A percentile compares a stretch with the other conserved stretches of the same genome.
phyloP scores from a whole-genome alignment of 176 grass and related monocot genomes.

The Cocos nucifera region DNA sequence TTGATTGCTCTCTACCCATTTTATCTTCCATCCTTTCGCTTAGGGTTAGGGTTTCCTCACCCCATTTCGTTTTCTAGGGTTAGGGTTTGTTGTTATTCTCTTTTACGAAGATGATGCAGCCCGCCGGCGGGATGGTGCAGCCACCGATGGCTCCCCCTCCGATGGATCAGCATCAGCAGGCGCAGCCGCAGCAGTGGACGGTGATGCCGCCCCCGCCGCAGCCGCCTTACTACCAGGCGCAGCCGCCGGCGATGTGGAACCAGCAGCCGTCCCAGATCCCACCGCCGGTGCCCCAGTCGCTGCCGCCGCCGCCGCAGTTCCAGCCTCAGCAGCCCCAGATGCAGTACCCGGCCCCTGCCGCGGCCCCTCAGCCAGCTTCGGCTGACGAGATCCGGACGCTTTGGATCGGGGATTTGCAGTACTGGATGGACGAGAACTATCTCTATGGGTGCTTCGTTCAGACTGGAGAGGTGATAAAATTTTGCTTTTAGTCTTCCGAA shows the following conservation, averaged over 20 bases:
- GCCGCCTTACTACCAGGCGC: constrained; percentile 23
- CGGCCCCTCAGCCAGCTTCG: neutral
- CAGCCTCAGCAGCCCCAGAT: neutral
- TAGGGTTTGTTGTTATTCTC: neutral
- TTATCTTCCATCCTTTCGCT: neutral
- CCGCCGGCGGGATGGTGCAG: constrained; percentile 2
- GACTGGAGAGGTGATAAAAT: constrained; percentile 51
- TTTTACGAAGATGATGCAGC: constrained; percentile 29
- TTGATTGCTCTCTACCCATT: neutral
- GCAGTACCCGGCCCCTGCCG: constrained; percentile 35
- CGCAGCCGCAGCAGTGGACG: constrained; percentile 24
- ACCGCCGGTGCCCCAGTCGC: constrained; percentile 19
- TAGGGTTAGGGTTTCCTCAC: constrained; percentile 14
- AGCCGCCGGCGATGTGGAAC: constrained; percentile 13
- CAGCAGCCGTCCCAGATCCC: constrained; percentile 16
- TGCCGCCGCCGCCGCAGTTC: constrained; percentile 20
- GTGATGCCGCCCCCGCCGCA: neutral
- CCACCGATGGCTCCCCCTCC: constrained; percentile 4
- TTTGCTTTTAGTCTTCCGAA: constrained; percentile 11
- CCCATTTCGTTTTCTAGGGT: neutral
- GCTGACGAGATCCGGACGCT: constrained; percentile 77
- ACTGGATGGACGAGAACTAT: constrained; percentile 98
- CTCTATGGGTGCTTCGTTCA: constrained; percentile 52
- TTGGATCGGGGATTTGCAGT: constrained; percentile 94
- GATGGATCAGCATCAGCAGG: constrained; percentile 28